Base-by-base conservation (phyloP, 106 monocot genomes). In the Acorus calamus region DNA sequence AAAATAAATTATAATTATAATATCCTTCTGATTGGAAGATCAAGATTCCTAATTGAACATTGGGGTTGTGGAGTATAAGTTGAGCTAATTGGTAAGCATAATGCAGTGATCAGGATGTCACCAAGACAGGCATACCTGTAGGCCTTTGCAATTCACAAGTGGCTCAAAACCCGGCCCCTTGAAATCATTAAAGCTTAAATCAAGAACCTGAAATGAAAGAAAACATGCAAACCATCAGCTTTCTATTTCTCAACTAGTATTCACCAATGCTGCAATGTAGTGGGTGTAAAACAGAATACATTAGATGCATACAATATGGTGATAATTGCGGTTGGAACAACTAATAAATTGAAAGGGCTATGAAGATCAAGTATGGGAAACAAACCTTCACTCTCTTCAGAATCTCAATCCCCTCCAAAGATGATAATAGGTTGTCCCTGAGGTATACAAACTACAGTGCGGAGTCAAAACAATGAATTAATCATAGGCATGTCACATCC, bases 101-200 rank as follows among this genome's bases (percentile, higher is more conserved):
- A 14, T 8, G 56, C 10, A 57, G 14, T 8, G 50, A 63, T 8
- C 44, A 52, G 13, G 12, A 57, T 60, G 66, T 7, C 47, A 43
- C 7, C 14, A 3, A 58, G 8, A 71, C 14, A 43, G 47, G 42
- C 60, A 56, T 42, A 98, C 96, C 84, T 92, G 96, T 14, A 98
- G 96, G 12, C 69, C 69, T 88, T 92, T 91, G 77, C 87, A 92
- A 72, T 77, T 92, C 46, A 68, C 88, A 72, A 98, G 85, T 70
- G 85, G 87, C 77, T 88, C 96, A 78, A 98, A 92, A 67, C 75
- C 81, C 60, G 78, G 74, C 13, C 64, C 85, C 69, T 91, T 88
- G 71, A 98, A 98, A 64, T 91, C 81, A 71, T 98, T 98, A 56
- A 98, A 98, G 72, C 96, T 98, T 73, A 98, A 73, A 70, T 98